Conservation (phyloP, 495 filamentous ascomycete genomes). For the Penicillium tannophilum region DNA sequence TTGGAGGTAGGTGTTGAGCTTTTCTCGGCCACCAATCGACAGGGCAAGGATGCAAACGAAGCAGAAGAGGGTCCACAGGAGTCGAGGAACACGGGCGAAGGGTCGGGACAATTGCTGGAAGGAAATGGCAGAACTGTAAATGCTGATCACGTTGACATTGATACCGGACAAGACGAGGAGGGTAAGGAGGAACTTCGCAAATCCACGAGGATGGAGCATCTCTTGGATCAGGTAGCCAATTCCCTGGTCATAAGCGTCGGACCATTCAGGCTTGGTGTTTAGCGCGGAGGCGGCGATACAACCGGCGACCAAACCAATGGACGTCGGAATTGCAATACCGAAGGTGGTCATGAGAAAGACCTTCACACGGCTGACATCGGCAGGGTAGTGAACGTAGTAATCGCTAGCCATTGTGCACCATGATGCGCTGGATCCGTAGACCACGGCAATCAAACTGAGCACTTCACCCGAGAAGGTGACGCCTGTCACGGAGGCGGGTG, state of each 20-base stretch:
- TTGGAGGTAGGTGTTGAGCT: constrained; percentile 43
- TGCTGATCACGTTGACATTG: constrained; percentile 44
- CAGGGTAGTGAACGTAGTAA: constrained; percentile 65
- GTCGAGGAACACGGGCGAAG: constrained; percentile 42
- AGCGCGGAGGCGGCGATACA: constrained; percentile 55
- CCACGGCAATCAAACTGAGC: constrained; percentile 55
- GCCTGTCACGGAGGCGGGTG: constrained; percentile 36
- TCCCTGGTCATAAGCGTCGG: constrained; percentile 48
- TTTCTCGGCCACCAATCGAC: constrained; percentile 42
- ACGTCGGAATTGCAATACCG: constrained; percentile 54
- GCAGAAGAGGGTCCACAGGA: constrained; percentile 45
- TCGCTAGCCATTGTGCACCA: constrained; percentile 64
- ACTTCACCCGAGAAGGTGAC: constrained; percentile 47
- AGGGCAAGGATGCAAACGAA: constrained; percentile 43
- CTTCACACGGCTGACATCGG: constrained; percentile 49
- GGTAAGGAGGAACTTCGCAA: constrained; percentile 61
- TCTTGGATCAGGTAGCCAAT: constrained; percentile 60
- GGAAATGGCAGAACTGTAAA: constrained; percentile 44
- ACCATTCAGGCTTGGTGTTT: constrained; percentile 49
- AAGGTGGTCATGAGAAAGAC: constrained; percentile 53
- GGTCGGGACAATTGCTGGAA: constrained; percentile 45
- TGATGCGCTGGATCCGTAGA: constrained; percentile 60
- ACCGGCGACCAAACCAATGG: constrained; percentile 57
- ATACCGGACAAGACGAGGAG: constrained; percentile 55
- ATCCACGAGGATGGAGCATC: constrained; percentile 56